Evolutionary conservation across 2,329 filamentous ascomycete species (phyloP).

Genomic region (Pyricularia sp.): DNA sequence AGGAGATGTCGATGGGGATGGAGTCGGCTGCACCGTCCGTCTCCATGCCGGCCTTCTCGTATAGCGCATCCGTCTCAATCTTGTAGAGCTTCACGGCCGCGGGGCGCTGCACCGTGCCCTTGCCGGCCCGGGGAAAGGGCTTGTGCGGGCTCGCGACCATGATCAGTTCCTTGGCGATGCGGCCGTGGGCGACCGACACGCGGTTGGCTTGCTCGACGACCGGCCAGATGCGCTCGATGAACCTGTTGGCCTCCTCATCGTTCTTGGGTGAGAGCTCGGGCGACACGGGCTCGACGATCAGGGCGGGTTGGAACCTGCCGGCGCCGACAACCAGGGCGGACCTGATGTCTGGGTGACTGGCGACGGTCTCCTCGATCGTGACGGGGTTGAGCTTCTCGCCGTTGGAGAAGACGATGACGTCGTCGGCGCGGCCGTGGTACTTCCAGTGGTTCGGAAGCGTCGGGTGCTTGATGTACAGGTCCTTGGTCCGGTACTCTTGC

Average conservation of each 20-base stretch:
- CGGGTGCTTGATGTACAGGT: slow-evolving; percentile 28
- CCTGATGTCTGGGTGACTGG: slow-evolving; percentile 23
- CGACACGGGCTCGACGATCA: slow-evolving; percentile 31
- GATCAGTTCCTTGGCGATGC: slow-evolving; percentile 27
- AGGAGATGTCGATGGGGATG: slow-evolving; percentile 16
- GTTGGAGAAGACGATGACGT: slow-evolving; percentile 35
- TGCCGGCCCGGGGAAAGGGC: slow-evolving; percentile 29
- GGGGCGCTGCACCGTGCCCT: slow-evolving; percentile 31
- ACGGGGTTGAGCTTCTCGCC: slow-evolving; percentile 38
- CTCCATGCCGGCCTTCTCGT: slow-evolving; percentile 15
- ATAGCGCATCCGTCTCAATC: slow-evolving; percentile 28
- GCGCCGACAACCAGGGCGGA: slow-evolving; percentile 32
- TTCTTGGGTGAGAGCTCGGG: slow-evolving; percentile 12
- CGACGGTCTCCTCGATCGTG: slow-evolving; percentile 26
- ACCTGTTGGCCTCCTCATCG: slow-evolving; percentile 12
- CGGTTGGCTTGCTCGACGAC: slow-evolving; percentile 27
- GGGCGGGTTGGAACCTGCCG: slow-evolving; percentile 29
- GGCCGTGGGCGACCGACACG: slow-evolving; percentile 30
- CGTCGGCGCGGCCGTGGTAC: slow-evolving; percentile 24
- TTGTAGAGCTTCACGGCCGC: slow-evolving; percentile 26
- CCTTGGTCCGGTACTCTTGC: slow-evolving; percentile 28
- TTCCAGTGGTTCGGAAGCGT: slow-evolving; percentile 22
- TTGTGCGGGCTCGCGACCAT: slow-evolving; percentile 23
- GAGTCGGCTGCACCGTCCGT: slow-evolving; percentile 7
- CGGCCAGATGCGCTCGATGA: slow-evolving; percentile 32